Evolutionary conservation across 257 asterid species (phyloP).

Genomic region (Haberlea rhodopensis): DNA sequence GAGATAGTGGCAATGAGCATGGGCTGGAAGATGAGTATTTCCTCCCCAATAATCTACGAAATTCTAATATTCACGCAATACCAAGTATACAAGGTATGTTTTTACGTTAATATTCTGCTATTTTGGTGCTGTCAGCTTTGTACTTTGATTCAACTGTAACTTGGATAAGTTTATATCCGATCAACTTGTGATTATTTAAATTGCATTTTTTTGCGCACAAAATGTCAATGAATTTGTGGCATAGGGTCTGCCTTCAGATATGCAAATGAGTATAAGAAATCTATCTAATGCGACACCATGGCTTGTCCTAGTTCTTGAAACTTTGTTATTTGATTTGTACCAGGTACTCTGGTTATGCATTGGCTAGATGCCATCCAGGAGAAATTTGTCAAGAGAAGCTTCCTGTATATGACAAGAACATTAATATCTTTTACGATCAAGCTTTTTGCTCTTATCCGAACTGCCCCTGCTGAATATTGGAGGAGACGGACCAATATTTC

Average conservation of each 20-base stretch:
- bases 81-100: constrained; percentile 50
- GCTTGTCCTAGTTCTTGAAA: constrained; percentile 3
- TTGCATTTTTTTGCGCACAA: neutral
- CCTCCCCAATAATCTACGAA: constrained; percentile 23
- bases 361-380: constrained; percentile 59
- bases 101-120: constrained; percentile 17
- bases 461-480: constrained; percentile 47
- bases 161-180: constrained; percentile 4
- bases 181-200: neutral
- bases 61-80: constrained; percentile 32
- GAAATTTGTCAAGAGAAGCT: constrained; percentile 56
- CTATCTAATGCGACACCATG: neutral
- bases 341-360: constrained; percentile 47
- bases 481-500: constrained; percentile 53
- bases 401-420: constrained; percentile 52
- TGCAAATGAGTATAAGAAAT: neutral
- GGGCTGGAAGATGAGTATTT: constrained; percentile 36
- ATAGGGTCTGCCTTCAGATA: neutral
- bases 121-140: constrained; percentile 21
- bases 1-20: constrained; percentile 39
- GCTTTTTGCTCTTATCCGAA: constrained; percentile 41
- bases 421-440: constrained; percentile 42
- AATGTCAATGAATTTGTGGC: neutral
- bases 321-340: constrained; percentile 7
- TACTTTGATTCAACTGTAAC: constrained; percentile 13